Base-by-base conservation (phyloP, 2,329 filamentous ascomycete genomes). In the Didymella exigua region DNA sequence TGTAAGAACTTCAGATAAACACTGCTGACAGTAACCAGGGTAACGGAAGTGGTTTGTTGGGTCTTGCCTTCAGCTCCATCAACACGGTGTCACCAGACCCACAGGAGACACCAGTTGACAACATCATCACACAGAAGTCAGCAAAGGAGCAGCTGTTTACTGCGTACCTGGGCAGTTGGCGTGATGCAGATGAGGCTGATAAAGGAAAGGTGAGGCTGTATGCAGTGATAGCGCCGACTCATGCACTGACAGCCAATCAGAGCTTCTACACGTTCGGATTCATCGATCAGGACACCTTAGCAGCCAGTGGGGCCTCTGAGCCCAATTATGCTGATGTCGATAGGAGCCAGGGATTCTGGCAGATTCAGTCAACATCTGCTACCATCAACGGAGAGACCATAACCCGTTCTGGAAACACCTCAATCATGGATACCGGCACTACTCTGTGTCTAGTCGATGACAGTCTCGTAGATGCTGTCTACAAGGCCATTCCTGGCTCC, bases 341-440 rank as follows among this genome's bases (percentile, higher is more conserved):
- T 66, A 80, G 63, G 48, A 77, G 79, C 13, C 80, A 88, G 56
- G 82, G 84, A 2, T 88, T 84, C 77, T 89, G 86, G 86, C 73
- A 81, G 52, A 82, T 89, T 67, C 79, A 76, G 11, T 76, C 83
- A 5, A 76, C 77, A 16, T 82, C 81, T 27, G 76, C 77, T 21
- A 69, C 85, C 40, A 84, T 84, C 49, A 71, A 73, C 48, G 69
- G 70, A 16, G 33, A 63, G 11, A 64, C 75, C 67, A 73, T 78
- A 41, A 46, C 34, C 18, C 58, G 66, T 5, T 57, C 54, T 4
- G 29, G 34, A n/a, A 68, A 76, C 36, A 63, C 73, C 37, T 69
- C 77, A 43, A 81, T 85, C 70, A 84, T 85, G 67, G 87, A 90
- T 73, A 89, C 87, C 1, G 87, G 87, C 34, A 89, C 87, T 34